Conservation (phyloP, 1,139 yeast genomes). For the Geotrichum carabidarum region DNA sequence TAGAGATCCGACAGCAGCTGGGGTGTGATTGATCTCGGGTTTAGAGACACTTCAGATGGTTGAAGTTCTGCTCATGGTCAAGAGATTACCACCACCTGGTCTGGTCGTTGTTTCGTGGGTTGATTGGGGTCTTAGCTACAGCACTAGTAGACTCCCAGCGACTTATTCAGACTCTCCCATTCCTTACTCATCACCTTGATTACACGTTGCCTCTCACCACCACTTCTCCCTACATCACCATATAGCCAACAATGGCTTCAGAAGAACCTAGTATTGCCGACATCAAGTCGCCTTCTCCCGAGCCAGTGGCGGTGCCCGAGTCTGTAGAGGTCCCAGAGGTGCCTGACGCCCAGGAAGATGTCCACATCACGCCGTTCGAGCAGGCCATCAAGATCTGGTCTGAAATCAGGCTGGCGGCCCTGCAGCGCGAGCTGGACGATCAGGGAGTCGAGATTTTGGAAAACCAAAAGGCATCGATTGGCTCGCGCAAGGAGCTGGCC, state of each 20-base stretch:
- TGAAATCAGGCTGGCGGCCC: constrained; percentile 58
- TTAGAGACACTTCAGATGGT: too few relatives aligned
- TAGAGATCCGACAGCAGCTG: too few relatives aligned
- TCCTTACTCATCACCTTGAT: background rate
- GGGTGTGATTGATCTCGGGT: too few relatives aligned
- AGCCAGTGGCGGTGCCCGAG: background rate
- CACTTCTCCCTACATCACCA: background rate
- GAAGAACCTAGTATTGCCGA: constrained; percentile 1
- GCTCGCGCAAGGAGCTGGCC: constrained; percentile 71
- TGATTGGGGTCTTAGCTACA: too few relatives aligned
- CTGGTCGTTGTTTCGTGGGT: too few relatives aligned
- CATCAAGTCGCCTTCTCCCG: background rate
- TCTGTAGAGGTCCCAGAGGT: background rate
- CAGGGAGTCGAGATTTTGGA: constrained; percentile 70
- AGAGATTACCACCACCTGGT: too few relatives aligned
- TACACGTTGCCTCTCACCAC: background rate
- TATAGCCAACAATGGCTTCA: constrained; percentile 8
- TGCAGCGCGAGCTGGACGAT: constrained; percentile 69
- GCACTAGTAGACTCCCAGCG: too few relatives aligned
- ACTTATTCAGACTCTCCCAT: too few relatives aligned
- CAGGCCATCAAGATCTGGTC: constrained; percentile 76
- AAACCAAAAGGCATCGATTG: constrained; percentile 60
- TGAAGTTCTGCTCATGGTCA: too few relatives aligned
- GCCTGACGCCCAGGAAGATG: background rate
- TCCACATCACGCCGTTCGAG: constrained; percentile 39